phyloP scores from a whole-genome alignment of 352 stramenopile genomes.

The Phytophthora lateralis region DNA sequence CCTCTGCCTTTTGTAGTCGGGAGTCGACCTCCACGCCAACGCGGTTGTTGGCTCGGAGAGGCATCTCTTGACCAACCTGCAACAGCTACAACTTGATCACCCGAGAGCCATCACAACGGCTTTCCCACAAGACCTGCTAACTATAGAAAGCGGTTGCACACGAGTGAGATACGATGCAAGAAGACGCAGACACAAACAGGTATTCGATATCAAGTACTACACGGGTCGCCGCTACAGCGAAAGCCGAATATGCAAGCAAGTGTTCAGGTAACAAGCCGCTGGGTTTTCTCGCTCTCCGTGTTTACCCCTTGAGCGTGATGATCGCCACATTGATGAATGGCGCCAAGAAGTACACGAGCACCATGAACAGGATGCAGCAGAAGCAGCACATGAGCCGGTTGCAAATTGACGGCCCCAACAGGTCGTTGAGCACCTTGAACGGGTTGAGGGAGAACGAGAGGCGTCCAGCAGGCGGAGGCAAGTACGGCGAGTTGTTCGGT shows the following conservation, averaged over 20 bases:
- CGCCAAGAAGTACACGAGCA: slow-evolving; percentile 86
- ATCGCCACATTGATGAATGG: slow-evolving; percentile 88
- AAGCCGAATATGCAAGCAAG: slow-evolving; percentile 17
- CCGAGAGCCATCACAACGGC: not conserved
- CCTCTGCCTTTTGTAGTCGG: slow-evolving; percentile 13
- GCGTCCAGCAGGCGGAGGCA: slow-evolving; percentile 88
- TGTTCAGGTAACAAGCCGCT: slow-evolving; percentile 6
- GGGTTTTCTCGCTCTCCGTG: not conserved
- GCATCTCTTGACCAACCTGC: slow-evolving; percentile 18
- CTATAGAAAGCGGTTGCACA: slow-evolving; percentile 30
- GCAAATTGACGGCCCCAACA: slow-evolving; percentile 89
- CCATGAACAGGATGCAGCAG: slow-evolving; percentile 86
- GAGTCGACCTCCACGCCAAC: slow-evolving; percentile 26
- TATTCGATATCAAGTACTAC: slow-evolving; percentile 36
- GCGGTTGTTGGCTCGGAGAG: slow-evolving; percentile 28
- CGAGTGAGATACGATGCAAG: slow-evolving; percentile 5
- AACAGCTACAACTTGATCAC: not conserved
- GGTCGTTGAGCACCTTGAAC: slow-evolving; percentile 89
- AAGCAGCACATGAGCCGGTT: slow-evolving; percentile 85
- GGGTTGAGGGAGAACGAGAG: slow-evolving; percentile 93
- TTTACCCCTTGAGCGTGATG: slow-evolving; percentile 62
- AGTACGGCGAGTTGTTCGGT: slow-evolving; percentile 93
- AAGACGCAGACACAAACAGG: slow-evolving; percentile 8
- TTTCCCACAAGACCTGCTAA: slow-evolving; percentile 14
- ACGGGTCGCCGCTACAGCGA: slow-evolving; percentile 10